Conservation (phyloP, 768 basidiomycete genomes). For the Glaciozyma antarctica region DNA sequence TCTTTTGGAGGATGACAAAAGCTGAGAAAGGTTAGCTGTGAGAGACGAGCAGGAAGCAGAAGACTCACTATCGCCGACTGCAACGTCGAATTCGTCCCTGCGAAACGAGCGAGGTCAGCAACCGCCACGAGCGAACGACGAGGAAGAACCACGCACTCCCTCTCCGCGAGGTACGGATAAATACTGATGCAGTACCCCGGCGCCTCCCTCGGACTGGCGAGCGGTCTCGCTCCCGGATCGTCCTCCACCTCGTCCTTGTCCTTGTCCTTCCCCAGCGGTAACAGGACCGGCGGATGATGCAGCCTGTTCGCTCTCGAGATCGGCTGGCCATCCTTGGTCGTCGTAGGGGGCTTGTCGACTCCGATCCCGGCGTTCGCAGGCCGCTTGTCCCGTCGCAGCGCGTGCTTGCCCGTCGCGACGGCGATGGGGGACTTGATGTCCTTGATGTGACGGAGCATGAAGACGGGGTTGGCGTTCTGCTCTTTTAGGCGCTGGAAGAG, state of each 20-base stretch:
- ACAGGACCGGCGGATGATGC: conserved; percentile 39
- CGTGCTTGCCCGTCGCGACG: conserved; percentile 93
- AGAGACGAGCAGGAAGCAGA: conserved; percentile 7
- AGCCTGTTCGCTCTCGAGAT: conserved; percentile 35
- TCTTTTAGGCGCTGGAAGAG: conserved; percentile 97
- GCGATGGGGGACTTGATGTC: conserved; percentile 96
- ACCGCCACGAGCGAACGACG: background rate
- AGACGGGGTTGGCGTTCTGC: conserved; percentile 92
- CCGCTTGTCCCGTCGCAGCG: conserved; percentile 48
- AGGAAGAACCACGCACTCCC: conserved; percentile 46
- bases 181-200: conserved; percentile 81
- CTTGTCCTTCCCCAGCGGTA: conserved; percentile 35
- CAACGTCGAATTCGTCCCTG: conserved; percentile 90
- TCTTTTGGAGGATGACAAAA: conserved; percentile 39
- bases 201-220: conserved; percentile 16
- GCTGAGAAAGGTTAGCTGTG: conserved; percentile 8
- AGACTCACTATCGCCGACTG: conserved; percentile 58
- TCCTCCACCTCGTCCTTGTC: conserved; percentile 16
- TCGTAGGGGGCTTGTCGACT: conserved; percentile 16
- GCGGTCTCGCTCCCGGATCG: conserved; percentile 20
- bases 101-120: background rate
- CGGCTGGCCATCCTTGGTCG: conserved; percentile 22
- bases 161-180: conserved; percentile 96
- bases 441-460: conserved; percentile 94
- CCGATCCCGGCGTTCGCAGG: conserved; percentile 24